Evolutionary conservation across 768 basidiomycete species (phyloP).

Genomic region (Mycena olivaceomarginata): DNA sequence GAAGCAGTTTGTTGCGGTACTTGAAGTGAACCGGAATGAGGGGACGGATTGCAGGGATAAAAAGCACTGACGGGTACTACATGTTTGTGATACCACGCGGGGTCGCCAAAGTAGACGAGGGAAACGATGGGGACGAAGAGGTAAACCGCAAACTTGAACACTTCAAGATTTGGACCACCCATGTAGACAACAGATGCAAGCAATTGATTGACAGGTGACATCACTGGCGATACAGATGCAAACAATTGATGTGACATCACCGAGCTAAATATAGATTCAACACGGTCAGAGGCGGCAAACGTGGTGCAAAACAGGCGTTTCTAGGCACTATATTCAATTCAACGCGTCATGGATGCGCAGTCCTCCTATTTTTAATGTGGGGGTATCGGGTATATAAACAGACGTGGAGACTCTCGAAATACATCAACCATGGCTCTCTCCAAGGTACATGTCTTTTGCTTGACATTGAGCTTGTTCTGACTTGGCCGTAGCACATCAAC

Average conservation of each 20-base stretch:
- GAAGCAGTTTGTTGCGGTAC: slow-evolving; percentile 87
- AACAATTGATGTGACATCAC: not conserved
- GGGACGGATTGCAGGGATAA: not conserved
- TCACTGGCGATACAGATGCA: not conserved
- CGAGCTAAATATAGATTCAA: no score
- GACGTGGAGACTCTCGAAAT: slow-evolving; percentile 21
- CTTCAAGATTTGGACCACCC: slow-evolving; percentile 89
- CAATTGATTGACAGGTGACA: no score
- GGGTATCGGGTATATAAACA: slow-evolving; percentile 2
- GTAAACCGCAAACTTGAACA: slow-evolving; percentile 93
- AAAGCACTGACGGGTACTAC: slow-evolving; percentile 79
- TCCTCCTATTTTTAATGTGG: not conserved
- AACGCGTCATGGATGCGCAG: no score
- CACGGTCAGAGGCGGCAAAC: no score
- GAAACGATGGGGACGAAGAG: slow-evolving; percentile 90
- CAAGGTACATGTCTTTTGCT: slow-evolving; percentile 61
- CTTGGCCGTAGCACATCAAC: slow-evolving; percentile 74
- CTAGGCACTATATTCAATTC: no score
- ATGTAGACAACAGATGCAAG: slow-evolving; percentile 49
- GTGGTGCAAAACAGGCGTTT: no score
- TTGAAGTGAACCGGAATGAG: slow-evolving; percentile 48
- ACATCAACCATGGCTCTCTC: slow-evolving; percentile 70
- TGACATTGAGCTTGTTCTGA: not conserved
- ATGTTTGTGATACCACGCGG: slow-evolving; percentile 87
- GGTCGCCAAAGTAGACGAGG: slow-evolving; percentile 91